Base-by-base conservation (phyloP, 345 rosid species). In the Citrus maxima region DNA sequence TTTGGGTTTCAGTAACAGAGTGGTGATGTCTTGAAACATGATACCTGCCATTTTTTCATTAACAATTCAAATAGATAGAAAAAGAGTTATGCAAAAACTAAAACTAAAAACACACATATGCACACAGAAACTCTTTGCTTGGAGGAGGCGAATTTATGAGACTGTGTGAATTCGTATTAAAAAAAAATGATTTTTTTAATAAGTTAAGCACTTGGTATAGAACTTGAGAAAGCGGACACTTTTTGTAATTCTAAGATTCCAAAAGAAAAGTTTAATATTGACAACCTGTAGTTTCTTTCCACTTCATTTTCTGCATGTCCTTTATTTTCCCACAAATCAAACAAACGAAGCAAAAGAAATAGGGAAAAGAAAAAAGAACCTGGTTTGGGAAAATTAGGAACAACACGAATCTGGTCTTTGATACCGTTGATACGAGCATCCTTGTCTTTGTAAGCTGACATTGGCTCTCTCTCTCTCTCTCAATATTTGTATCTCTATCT, bases 11-110 rank as follows among this genome's bases (percentile, higher is more conserved):
- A 94, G 87, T 72, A 97, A 83, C 64, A 94, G 92, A 30, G 98
- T 92, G 35, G 99, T 94, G 80, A 97, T 91, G 84, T 97, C 99
- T 80, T 93, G 98, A 82, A 97, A 97, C 98, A 93, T 94, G 30
- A 94, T 94, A 70, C 98, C 98, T 97, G 88, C 82, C 81, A 80
- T 66, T 72, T 49, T 25, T 60, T 63, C 70, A 35, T 73, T 19
- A 65, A 77, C 42, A 54, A 74, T 14, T 67, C 30, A 51, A 62
- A 73, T 42, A 42, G 0, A 1, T 18, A n/a, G 32, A 75, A 38
- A 28, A 34, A 42, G 66, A 65, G 2, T 63, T 27, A 56, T 28
- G 19, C 25, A 2, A 25, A 49, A 68, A 59, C 19, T 25, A 32
- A 35, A 72, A 65, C 27, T 42, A 56, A 62, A 42, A 16, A 21